phyloP scores from a whole-genome alignment of 176 grass and related monocot species.

The Hyparrhenia diplandra region DNA sequence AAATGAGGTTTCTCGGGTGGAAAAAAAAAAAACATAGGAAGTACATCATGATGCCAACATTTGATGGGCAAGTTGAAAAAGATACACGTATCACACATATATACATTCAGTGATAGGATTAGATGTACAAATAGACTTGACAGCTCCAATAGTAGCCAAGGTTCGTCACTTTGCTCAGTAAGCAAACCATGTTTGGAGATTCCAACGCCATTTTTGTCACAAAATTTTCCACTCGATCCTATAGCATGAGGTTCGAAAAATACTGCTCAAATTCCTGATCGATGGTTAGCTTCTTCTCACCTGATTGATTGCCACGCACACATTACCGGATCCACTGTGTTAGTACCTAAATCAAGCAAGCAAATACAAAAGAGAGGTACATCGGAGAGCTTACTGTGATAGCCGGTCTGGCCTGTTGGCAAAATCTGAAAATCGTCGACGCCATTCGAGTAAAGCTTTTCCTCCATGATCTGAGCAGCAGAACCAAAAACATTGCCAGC shows the following conservation, averaged over 20 bases:
- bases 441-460: conserved; percentile 50
- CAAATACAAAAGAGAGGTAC: not conserved
- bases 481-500: conserved; percentile 22
- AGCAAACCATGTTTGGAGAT: conserved; percentile 4
- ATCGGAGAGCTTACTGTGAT: conserved; percentile 32
- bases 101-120: conserved; percentile 15
- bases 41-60: too few relatives aligned
- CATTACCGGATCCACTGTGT: not conserved
- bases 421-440: conserved; percentile 35
- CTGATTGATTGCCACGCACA: conserved; percentile 28
- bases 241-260: conserved; percentile 82
- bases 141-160: not conserved
- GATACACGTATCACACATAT: not conserved
- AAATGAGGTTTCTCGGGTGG: too few relatives aligned
- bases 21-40: too few relatives aligned
- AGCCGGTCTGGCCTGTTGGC: conserved; percentile 16
- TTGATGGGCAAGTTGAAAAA: not conserved
- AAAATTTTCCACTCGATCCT: not conserved
- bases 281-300: conserved; percentile 47
- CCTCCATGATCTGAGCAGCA: conserved; percentile 29
- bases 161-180: conserved; percentile 1
- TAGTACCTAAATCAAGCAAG: conserved; percentile 13
- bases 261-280: conserved; percentile 90
- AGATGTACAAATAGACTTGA: not conserved
- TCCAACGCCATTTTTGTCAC: not conserved